Evolutionary conservation across 805 yeast species (phyloP), one percentile per base, ranked within the genome.

Genomic region (Kuraishia cidri): DNA sequence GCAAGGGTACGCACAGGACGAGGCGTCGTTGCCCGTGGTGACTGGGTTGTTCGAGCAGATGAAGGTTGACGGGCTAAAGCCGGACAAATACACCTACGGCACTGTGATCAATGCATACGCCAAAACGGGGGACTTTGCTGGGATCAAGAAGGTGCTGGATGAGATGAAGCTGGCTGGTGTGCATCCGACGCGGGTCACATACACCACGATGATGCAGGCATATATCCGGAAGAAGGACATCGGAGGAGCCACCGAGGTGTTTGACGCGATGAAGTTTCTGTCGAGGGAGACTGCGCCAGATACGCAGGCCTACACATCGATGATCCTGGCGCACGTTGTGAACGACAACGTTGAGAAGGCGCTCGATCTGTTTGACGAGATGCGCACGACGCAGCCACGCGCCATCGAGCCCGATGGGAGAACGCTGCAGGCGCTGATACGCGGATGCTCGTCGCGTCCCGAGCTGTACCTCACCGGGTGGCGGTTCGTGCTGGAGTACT

Each of bases 261-360:
- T 92, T 55, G 86, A 80, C 42, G 74, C 85, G 39, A 76, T 92
- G 87, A 90, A 86, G 49, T 90, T 84, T 50, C 52, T 80, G 42
- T 75, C 92, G 1, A 47, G 62, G 4, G 59, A 62, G 18, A 74
- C 87, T 11, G 67, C 72, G 31, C 96, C 97, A 0, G 81, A 76
- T 30, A 46, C 72, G 0, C 54, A 58, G 12, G 72, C 87, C 1
- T 92, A 87, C 52, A 75, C 79, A 37, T 71, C 81, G 5, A 72
- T 87, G 63, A 71, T 90, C 9, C 65, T 75, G 8, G 62, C 84
- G 6, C 75, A 82, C 40, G 72, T 78, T 3, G 69, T 70, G 40
- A 66, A 72, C 34, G 64, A 72, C 31, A 72, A 83, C 34, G 62
- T 83, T 10, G 88, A 86, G 38, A 77, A 70, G 41, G 94, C 87